phyloP scores from a whole-genome alignment of 2,329 filamentous ascomycete genomes.

The Saccharata proteae region DNA sequence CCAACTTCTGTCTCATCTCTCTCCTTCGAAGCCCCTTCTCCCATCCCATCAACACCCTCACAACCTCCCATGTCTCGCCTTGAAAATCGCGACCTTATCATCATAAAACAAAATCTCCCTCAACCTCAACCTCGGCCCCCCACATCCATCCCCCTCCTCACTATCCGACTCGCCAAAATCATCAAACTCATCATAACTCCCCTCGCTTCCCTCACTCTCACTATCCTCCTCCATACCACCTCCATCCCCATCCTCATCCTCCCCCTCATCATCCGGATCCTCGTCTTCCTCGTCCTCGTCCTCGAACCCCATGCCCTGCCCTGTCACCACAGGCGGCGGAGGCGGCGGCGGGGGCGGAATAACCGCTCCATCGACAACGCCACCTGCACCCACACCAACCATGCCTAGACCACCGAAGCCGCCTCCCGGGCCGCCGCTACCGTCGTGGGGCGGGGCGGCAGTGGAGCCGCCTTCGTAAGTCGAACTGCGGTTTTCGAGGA shows the following conservation, averaged over 20 bases:
- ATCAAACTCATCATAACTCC: slow-evolving; percentile 21
- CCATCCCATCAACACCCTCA: no score
- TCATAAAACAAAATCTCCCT: slow-evolving; percentile 77
- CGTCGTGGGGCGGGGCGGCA: slow-evolving; percentile 13
- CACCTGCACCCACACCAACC: slow-evolving; percentile 11
- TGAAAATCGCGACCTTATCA: slow-evolving; percentile 71
- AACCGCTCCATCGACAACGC: no score
- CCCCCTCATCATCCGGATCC: slow-evolving; percentile 15
- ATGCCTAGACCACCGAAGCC: slow-evolving; percentile 28
- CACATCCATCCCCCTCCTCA: slow-evolving; percentile 34
- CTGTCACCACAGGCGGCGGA: slow-evolving; percentile 3
- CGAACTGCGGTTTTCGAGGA: slow-evolving; percentile 50
- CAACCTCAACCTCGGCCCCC: slow-evolving; percentile 46
- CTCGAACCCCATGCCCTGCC: slow-evolving; percentile 8
- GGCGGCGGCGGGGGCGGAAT: slow-evolving; percentile 2
- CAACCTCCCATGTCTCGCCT: slow-evolving; percentile 51
- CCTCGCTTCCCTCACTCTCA: slow-evolving; percentile 38
- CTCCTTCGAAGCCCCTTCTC: no score
- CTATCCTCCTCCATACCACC: slow-evolving; percentile 35
- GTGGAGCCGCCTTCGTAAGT: slow-evolving; percentile 28
- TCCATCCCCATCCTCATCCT: slow-evolving; percentile 28
- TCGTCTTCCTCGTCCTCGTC: slow-evolving; percentile 9
- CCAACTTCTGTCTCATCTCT: no score
- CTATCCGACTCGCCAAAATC: slow-evolving; percentile 36
- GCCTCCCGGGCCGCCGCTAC: slow-evolving; percentile 17